Evolutionary conservation across 2,329 filamentous ascomycete species (phyloP).

Genomic region (Colletotrichum sp.): DNA sequence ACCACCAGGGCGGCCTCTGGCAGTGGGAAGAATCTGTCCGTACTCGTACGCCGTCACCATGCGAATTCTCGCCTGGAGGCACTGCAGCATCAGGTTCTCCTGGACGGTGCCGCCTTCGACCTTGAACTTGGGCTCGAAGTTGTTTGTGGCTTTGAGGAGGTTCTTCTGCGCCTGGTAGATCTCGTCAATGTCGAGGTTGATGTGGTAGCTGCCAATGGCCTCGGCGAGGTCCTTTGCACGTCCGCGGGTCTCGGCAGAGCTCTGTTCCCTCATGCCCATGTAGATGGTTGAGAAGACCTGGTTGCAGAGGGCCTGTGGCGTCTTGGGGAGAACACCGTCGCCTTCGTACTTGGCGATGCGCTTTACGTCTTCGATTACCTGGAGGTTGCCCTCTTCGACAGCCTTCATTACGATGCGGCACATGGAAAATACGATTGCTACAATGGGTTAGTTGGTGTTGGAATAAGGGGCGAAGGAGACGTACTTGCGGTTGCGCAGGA

Average conservation of each 20-base stretch:
- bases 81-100: slow-evolving; percentile 69
- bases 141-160: slow-evolving; percentile 62
- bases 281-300: slow-evolving; percentile 57
- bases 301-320: slow-evolving; percentile 61
- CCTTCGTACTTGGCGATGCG: slow-evolving; percentile 32
- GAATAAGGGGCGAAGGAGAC: not conserved
- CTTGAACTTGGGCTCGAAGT: slow-evolving; percentile 61
- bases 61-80: slow-evolving; percentile 47
- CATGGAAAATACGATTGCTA: slow-evolving; percentile 48
- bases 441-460: not conserved
- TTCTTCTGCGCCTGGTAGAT: slow-evolving; percentile 65
- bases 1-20: slow-evolving; percentile 59
- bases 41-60: slow-evolving; percentile 69
- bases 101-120: slow-evolving; percentile 66
- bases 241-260: slow-evolving; percentile 68
- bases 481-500: slow-evolving; percentile 54
- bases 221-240: slow-evolving; percentile 66
- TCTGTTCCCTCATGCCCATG: slow-evolving; percentile 75
- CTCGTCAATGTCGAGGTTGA: slow-evolving; percentile 75
- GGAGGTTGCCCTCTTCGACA: slow-evolving; percentile 45
- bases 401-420: slow-evolving; percentile 61
- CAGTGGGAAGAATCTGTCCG: slow-evolving; percentile 66
- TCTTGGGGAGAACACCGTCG: slow-evolving; percentile 47
- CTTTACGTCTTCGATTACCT: slow-evolving; percentile 42
- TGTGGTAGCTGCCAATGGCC: slow-evolving; percentile 74